Conservation (phyloP, 768 basidiomycete genomes). For the Artomyces pyxidatus region DNA sequence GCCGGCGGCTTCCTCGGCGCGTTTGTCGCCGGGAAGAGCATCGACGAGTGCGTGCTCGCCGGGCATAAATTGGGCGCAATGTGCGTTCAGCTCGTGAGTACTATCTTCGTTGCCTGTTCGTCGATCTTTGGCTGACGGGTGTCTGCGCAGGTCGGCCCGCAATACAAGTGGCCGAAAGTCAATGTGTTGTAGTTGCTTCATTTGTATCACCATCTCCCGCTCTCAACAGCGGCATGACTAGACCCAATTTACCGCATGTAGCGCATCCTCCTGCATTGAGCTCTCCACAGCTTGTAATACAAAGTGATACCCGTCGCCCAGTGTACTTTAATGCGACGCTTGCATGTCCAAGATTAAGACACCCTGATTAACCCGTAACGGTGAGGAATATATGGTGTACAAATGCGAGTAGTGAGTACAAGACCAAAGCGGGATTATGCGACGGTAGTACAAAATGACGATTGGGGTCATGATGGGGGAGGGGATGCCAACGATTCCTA, state of each 20-base stretch:
- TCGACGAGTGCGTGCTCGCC: slow-evolving; percentile 70
- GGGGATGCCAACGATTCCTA: slow-evolving; percentile 65
- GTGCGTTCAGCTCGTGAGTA: slow-evolving; percentile 69
- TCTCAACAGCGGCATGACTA: background rate
- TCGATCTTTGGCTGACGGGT: background rate
- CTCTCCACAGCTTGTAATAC: slow-evolving; percentile 31
- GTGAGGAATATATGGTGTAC: background rate
- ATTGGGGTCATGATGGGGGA: slow-evolving; percentile 38
- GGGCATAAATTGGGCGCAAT: slow-evolving; percentile 85
- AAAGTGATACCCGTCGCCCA: slow-evolving; percentile 7
- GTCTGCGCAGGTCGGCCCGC: slow-evolving; percentile 40
- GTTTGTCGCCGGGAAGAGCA: slow-evolving; percentile 63
- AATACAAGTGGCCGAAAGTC: slow-evolving; percentile 51
- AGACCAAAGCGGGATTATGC: background rate
- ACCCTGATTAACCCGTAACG: background rate
- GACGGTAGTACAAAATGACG: background rate
- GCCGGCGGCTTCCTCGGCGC: slow-evolving; percentile 94
- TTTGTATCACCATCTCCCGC: background rate
- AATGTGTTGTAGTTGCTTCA: slow-evolving; percentile 26
- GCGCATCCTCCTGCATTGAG: slow-evolving; percentile 14
- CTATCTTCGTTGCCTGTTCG: background rate
- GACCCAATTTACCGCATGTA: no score
- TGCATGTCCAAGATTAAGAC: background rate
- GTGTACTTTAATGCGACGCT: slow-evolving; percentile 3
- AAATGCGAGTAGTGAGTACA: background rate